Base-by-base conservation (phyloP, 116 monocot genomes). In the Posidonia oceanica region DNA sequence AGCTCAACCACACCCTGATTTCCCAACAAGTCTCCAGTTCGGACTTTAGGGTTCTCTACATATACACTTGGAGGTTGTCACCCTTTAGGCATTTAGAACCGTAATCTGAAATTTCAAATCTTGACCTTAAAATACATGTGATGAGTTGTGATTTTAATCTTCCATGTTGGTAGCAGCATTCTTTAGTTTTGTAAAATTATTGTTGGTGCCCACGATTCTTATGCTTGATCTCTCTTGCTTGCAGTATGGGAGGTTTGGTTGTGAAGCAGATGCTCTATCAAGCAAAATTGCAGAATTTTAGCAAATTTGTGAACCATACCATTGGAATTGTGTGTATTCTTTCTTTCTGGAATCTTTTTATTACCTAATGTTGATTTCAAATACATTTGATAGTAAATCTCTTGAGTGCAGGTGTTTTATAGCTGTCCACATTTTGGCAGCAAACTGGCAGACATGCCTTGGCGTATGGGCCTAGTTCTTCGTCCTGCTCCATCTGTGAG, bases 371-470 rank as follows among this genome's bases (percentile, higher is more conserved):
- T 37, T 23, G 68, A 3, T 66, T 10, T 42, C 7, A 41, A 41
- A 42, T 41, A 7, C n/a, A 68, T 6, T 52, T 48, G 53, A 53
- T 36, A 68, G 36, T 22, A 37, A 5, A 3, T 54, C 20, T 56
- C n/a, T 71, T 60, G 8, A 48, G 18, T 78, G 40, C 73, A 97
- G 92, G 82, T 97, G 8, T 97, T 97, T 74, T 97, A 97, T 76
- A 97, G 97, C 77, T 97, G 97, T 66, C 97, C 97, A n/a, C 97
- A 97, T 87, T 97, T 97, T 85, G 97, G 97, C 37, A 97, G 97
- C 75, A 97, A 85, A 80, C 89, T 92, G 48, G 97, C 97, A 70
- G 97, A 97, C 59, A 85, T 97, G 97, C 97, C 97, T 37, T 92
- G 89, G 97, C 92, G 87, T 54, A 97, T 97, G 92, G 97, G 97